These are phyloP conservation scores for Thelonectria olida DNA, from an alignment of 2,329 filamentous ascomycete genomes.

Conservation along the genomic window DNA sequence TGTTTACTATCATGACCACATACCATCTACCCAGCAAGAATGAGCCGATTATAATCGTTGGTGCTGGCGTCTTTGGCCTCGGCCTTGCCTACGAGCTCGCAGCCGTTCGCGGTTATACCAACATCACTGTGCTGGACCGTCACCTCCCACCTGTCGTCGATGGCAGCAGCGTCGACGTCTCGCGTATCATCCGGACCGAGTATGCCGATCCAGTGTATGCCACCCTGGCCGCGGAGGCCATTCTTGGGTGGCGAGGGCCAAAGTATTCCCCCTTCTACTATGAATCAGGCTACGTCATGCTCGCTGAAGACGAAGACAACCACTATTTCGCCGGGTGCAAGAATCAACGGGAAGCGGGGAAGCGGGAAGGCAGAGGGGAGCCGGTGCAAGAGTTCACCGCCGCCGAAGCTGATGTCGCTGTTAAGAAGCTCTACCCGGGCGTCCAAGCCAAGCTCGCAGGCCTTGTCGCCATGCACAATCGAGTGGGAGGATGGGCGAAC, in stretches of 20 bases:
- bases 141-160: slow-evolving; percentile 43
- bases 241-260: slow-evolving; percentile 29
- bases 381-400: too few species aligned
- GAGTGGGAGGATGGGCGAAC: slow-evolving; percentile 40
- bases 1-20: too few species aligned
- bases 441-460: neutral
- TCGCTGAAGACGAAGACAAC: too few species aligned
- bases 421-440: neutral
- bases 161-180: slow-evolving; percentile 48
- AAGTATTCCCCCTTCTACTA: slow-evolving; percentile 33
- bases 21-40: too few species aligned
- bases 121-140: slow-evolving; percentile 56
- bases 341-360: too few species aligned
- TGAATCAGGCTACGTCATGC: slow-evolving; percentile 37
- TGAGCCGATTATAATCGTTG: slow-evolving; percentile 40
- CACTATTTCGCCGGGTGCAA: too few species aligned
- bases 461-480: neutral
- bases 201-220: slow-evolving; percentile 71
- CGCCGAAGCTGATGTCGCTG: too few species aligned
- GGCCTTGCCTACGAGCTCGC: slow-evolving; percentile 56
- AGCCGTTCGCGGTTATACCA: slow-evolving; percentile 50
- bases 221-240: slow-evolving; percentile 55
- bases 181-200: slow-evolving; percentile 56
- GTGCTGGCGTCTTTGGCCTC: slow-evolving; percentile 59
- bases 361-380: too few species aligned